phyloP scores from a whole-genome alignment of 192 early-diverging fungal species.

The Coemansia sp. region DNA sequence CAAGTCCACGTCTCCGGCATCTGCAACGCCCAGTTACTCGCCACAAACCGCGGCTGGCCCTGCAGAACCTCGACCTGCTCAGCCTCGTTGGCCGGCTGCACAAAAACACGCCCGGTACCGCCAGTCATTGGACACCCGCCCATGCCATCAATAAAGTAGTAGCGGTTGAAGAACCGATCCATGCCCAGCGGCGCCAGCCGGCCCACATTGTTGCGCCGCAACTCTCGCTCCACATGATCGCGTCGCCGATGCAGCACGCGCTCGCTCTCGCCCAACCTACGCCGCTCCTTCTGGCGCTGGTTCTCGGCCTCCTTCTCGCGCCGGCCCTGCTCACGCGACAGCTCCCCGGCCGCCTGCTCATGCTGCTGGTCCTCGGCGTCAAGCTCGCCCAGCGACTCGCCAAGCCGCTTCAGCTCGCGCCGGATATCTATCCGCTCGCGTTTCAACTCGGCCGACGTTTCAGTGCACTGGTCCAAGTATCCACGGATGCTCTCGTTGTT shows the following conservation, averaged over 20 bases:
- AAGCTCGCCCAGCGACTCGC: conserved; percentile 42
- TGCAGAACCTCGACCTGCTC: conserved; percentile 35
- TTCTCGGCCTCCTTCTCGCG: conserved; percentile 37
- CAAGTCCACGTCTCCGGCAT: conserved; percentile 38
- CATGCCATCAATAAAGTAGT: conserved; percentile 86
- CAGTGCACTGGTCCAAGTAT: conserved; percentile 70
- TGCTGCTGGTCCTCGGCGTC: conserved; percentile 20
- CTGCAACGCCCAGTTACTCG: conserved; percentile 33
- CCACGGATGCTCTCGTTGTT: conserved; percentile 53
- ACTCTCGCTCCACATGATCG: conserved; percentile 67
- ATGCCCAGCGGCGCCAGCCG: conserved; percentile 68
- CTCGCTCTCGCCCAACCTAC: conserved; percentile 41
- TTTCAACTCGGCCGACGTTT: conserved; percentile 62
- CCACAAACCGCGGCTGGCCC: conserved; percentile 11
- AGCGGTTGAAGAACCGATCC: conserved; percentile 82
- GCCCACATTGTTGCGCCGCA: conserved; percentile 56
- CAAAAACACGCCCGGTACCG: conserved; percentile 57
- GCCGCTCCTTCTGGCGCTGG: conserved; percentile 38
- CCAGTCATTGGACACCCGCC: conserved; percentile 48
- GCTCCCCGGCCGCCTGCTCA: neutral
- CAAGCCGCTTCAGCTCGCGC: conserved; percentile 56
- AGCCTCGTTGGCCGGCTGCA: conserved; percentile 46
- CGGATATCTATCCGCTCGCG: conserved; percentile 70
- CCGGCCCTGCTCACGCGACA: conserved; percentile 25
- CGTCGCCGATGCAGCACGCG: conserved; percentile 15